Base-by-base conservation (phyloP, 768 basidiomycete species). In the Pisolithus sp. region DNA sequence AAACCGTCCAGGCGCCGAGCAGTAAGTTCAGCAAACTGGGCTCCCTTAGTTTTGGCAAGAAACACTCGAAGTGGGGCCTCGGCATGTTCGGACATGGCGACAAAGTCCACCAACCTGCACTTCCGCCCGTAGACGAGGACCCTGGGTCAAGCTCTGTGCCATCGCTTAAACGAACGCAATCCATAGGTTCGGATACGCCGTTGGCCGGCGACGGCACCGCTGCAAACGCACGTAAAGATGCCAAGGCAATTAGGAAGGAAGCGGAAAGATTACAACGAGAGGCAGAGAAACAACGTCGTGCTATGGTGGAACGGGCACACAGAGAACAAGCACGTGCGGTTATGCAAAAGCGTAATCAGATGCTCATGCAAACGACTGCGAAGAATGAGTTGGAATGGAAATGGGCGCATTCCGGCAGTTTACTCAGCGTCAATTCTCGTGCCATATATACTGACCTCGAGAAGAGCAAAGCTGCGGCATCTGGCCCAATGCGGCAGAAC, bases 311-410 rank as follows among this genome's bases (percentile, higher is more conserved):
- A 66, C 82, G 81, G 60, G 83, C 74, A 62, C 83, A 89, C 55
- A 81, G 83, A 59, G 93, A 96, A 61, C 87, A 93, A 68, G 89
- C 93, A 17, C 81, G 93, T 50, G 91, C 90, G 41, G 93, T 95
- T 68, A 87, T 94, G 83, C 80, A 85, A 62, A 95, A 94, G 73
- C 86, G 90, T 57, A 84, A 80, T 53, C 82, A 85, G 57, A 76
- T 91, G 68, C 73, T 88, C 60, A 80, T 80, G 62, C 77, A 82
- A 58, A 76, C 64, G 17, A 68, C 73, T 28, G 68, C 65, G 42
- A 73, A 69, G 57, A 71, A 74, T 51, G 80, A 86, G 53, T 63
- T 86, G 31, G 85, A 86, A 60, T 89, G 85, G 86, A 75, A 73
- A 51, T 71, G 66, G 69, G 46, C 61, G 51, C 49, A 70, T 45